Conservation (phyloP, 495 filamentous ascomycete genomes). For the Neurospora hispaniola region DNA sequence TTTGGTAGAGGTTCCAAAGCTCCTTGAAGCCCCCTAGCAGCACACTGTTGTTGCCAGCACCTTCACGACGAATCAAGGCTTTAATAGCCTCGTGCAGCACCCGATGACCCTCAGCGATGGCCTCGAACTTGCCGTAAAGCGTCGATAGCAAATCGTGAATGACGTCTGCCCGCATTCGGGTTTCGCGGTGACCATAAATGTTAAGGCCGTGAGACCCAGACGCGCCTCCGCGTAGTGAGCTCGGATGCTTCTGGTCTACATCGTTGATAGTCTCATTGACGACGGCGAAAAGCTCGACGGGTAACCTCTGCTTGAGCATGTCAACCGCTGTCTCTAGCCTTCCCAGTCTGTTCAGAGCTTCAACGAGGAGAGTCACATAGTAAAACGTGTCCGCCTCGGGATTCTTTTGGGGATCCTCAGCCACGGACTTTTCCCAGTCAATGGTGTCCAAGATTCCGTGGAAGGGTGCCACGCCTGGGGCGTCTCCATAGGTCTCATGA, state of each 20-base stretch:
- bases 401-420: slow-evolving; percentile 81
- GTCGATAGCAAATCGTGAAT: slow-evolving; percentile 86
- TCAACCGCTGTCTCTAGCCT: slow-evolving; percentile 77
- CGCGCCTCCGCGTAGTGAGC: slow-evolving; percentile 46
- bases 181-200: slow-evolving; percentile 54
- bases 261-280: slow-evolving; percentile 93
- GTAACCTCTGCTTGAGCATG: slow-evolving; percentile 81
- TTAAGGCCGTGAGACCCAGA: slow-evolving; percentile 48
- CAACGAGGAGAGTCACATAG: slow-evolving; percentile 80
- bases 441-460: slow-evolving; percentile 70
- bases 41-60: slow-evolving; percentile 43
- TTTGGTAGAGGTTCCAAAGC: slow-evolving; percentile 75
- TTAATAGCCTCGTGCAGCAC: slow-evolving; percentile 84
- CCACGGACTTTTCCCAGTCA: slow-evolving; percentile 54
- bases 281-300: slow-evolving; percentile 85
- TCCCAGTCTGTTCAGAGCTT: slow-evolving; percentile 80
- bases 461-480: slow-evolving; percentile 43
- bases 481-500: slow-evolving; percentile 36
- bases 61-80: slow-evolving; percentile 68
- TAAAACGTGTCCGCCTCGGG: slow-evolving; percentile 90
- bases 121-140: slow-evolving; percentile 90
- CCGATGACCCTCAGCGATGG: slow-evolving; percentile 91
- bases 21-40: slow-evolving; percentile 79
- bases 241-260: slow-evolving; percentile 82
- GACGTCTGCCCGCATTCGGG: slow-evolving; percentile 64